These are phyloP conservation scores for Vitis labrusca DNA, from an alignment of 164 flowering plant genomes.

Conservation along the genomic window DNA sequence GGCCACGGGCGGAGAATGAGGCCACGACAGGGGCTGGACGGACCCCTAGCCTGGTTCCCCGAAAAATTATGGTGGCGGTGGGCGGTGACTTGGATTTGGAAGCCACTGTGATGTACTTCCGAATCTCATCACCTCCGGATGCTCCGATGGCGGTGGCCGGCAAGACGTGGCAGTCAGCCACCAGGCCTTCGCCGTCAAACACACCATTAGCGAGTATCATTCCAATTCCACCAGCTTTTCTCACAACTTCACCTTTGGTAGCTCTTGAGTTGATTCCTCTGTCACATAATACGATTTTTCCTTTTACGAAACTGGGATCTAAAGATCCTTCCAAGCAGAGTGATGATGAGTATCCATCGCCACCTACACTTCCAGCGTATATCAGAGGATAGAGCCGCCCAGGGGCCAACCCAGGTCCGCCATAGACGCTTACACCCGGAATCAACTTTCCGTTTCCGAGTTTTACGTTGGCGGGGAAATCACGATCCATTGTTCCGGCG, in stretches of 20 bases:
- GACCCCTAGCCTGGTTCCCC: conserved; percentile 70
- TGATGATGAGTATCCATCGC: conserved; percentile 83
- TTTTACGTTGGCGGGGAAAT: conserved; percentile 78
- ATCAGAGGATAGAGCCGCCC: conserved; percentile 58
- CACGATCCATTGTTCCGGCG: conserved; percentile 84
- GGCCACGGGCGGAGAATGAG: conserved; percentile 89
- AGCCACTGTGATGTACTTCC: conserved; percentile 48
- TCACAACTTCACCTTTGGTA: conserved; percentile 83
- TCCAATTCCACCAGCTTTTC: conserved; percentile 79
- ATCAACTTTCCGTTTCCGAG: conserved; percentile 69
- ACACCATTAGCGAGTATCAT: conserved; percentile 91
- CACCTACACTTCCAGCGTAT: conserved; percentile 72
- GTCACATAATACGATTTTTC: conserved; percentile 88
- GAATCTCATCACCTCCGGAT: conserved; percentile 56
- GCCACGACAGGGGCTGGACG: conserved; percentile 92
- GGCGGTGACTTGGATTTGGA: conserved; percentile 33
- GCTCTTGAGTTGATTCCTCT: conserved; percentile 81
- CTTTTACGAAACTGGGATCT: conserved; percentile 57
- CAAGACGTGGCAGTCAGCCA: conserved; percentile 88
- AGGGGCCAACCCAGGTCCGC: conserved; percentile 62
- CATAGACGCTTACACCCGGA: conserved; percentile 70
- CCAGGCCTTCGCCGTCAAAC: conserved; percentile 88
- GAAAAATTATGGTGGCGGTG: conserved; percentile 66
- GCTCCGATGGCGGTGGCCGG: conserved; percentile 90
- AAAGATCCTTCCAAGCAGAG: conserved; percentile 84